phyloP scores from a whole-genome alignment of 108 stramenopile species.

The Conticribra guillardii region DNA sequence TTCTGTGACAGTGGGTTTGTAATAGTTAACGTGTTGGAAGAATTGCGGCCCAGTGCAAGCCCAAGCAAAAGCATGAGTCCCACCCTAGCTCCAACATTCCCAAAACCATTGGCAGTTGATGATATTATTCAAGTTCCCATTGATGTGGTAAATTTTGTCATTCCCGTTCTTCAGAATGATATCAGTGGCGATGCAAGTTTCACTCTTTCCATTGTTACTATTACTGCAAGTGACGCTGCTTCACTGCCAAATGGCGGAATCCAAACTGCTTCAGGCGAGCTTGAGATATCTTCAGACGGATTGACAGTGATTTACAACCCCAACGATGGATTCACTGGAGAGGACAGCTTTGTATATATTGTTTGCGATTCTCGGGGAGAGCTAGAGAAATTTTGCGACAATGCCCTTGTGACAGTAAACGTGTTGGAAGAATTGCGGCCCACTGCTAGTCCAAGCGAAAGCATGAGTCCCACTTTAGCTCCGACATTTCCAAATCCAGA shows the following conservation, averaged over 20 bases:
- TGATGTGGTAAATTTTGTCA: background rate
- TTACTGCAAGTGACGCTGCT: background rate
- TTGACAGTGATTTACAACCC: background rate
- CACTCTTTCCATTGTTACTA: background rate
- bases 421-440: too few relatives aligned
- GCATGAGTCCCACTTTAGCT: background rate
- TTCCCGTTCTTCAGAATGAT: background rate
- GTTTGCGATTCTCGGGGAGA: background rate
- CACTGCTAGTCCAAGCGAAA: background rate
- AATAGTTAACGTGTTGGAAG: too few relatives aligned
- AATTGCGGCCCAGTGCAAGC: too few relatives aligned
- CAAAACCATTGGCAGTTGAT: background rate
- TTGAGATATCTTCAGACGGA: background rate
- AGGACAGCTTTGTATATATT: background rate
- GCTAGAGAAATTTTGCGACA: background rate
- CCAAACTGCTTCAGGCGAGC: background rate
- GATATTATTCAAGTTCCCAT: background rate
- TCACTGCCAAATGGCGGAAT: background rate
- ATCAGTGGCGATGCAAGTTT: background rate
- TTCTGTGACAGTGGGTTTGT: too few relatives aligned
- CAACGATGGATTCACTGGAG: background rate
- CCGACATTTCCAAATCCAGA: background rate
- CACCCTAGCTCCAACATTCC: too few relatives aligned
- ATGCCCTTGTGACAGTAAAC: background rate
- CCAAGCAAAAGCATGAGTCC: too few relatives aligned